Evolutionary conservation across 2,329 filamentous ascomycete species (phyloP).

Genomic region (Neophaeococcomyces mojaviensis): DNA sequence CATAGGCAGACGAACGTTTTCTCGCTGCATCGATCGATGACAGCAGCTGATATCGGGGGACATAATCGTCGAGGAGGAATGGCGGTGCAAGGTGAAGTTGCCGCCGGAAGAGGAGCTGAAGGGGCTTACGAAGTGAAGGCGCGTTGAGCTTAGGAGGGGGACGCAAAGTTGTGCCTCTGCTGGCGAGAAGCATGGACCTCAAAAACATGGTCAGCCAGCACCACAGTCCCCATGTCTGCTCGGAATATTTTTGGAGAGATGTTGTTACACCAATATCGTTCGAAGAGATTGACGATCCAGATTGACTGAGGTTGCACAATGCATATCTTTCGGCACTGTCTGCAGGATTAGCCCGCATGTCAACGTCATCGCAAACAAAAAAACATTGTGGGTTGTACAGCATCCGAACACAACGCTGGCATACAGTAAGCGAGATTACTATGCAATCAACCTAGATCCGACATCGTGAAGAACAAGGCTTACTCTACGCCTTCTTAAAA

Average conservation of each 20-base stretch:
- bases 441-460: not conserved
- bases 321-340: not conserved
- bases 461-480: not conserved
- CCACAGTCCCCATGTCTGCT: no score
- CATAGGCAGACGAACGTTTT: conserved; percentile 67
- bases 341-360: not conserved
- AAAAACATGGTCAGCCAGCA: no score
- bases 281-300: no score
- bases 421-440: not conserved
- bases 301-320: no score
- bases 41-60: conserved; percentile 63
- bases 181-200: no score
- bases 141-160: no score
- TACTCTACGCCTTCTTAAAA: conserved; percentile 3
- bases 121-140: no score
- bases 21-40: conserved; percentile 60
- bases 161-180: no score
- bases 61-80: conserved; percentile 64
- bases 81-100: not conserved
- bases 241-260: no score
- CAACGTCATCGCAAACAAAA: not conserved
- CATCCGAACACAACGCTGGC: not conserved
- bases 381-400: not conserved
- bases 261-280: no score
- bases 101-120: not conserved